Evolutionary conservation across 176 grass and related monocot genomes (phyloP), one percentile per base, ranked within the genome.

Genomic region (Dactylis glomerata): DNA sequence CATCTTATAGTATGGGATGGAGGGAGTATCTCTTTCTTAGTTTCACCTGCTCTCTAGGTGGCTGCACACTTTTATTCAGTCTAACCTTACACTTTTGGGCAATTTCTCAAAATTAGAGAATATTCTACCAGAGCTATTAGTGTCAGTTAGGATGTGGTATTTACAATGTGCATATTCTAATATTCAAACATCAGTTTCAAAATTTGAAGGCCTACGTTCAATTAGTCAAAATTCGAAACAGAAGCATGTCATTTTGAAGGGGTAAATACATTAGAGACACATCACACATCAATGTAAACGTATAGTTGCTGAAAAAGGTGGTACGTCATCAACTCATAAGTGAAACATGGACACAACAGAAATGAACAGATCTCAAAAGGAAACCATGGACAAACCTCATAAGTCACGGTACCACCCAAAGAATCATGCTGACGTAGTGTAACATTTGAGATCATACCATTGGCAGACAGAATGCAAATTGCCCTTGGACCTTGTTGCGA

Each of bases 381-480:
- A 54, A 66, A 14, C 40, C 49, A 30, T 3, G 14, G 71, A 54
- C 86, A 77, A 44, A 96, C 94, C 91, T 96, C 89, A 0, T 96
- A 96, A 83, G 94, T 93, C 68, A 89, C 73, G 37, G 94, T 96
- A 68, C 94, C 91, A 82, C 94, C 94, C 51, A 92, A 79, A 44
- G 94, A 93, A 83, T 93, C 93, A 3, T 79, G 86, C 61, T 92
- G 93, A 65, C 88, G 91, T 42, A 95, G 68, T 26, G 91, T 96
- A 82, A 93, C 94, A 83, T 96, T 96, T 10, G 94, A 92, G 72
- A 96, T 91, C 32, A 93, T 58, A 38, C 94, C 94, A 83, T 91
- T 96, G 8, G 94, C 94, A 33, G 94, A 93, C 8, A 96, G 84
- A 78, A 96, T 90, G 34, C 94, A 96, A 73, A 96, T 96, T 32